Evolutionary conservation across 805 yeast genomes (phyloP).

Genomic region (Candida fluviatilis): DNA sequence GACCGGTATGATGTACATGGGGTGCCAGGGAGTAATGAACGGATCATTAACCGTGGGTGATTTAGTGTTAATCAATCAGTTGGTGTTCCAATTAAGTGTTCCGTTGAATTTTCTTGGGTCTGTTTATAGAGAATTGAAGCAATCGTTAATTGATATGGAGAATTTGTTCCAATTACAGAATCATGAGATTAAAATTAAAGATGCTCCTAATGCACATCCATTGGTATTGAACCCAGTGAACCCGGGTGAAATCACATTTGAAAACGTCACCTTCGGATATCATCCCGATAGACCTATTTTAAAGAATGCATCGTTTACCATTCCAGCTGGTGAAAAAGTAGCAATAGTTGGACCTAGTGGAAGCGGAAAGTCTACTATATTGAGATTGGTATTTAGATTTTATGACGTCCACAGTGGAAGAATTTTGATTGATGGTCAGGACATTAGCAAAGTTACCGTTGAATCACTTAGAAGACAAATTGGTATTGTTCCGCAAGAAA

Average conservation of each 20-base stretch:
- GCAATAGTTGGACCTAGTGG: slow-evolving; percentile 98
- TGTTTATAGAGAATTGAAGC: slow-evolving; percentile 91
- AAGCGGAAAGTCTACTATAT: slow-evolving; percentile 87
- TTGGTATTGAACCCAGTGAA: slow-evolving; percentile 39
- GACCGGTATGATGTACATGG: slow-evolving; percentile 98
- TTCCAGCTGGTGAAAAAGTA: slow-evolving; percentile 87
- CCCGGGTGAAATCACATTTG: slow-evolving; percentile 81
- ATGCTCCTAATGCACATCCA: slow-evolving; percentile 59
- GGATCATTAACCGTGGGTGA: slow-evolving; percentile 91
- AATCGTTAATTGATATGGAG: slow-evolving; percentile 93
- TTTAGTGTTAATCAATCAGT: slow-evolving; percentile 87
- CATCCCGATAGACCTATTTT: slow-evolving; percentile 85
- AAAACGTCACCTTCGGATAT: slow-evolving; percentile 90
- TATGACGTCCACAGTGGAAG: slow-evolving; percentile 80
- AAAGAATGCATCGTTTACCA: slow-evolving; percentile 72
- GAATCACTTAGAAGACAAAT: slow-evolving; percentile 69
- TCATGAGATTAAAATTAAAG: slow-evolving; percentile 62
- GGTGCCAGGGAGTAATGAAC: slow-evolving; percentile 84
- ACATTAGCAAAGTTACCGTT: slow-evolving; percentile 67
- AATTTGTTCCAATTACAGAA: slow-evolving; percentile 82
- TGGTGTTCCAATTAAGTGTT: slow-evolving; percentile 92
- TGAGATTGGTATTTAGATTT: slow-evolving; percentile 81
- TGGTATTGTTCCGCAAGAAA: slow-evolving; percentile 97
- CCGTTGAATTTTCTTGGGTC: slow-evolving; percentile 94
- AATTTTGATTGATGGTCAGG: slow-evolving; percentile 84